Evolutionary conservation across 2,329 filamentous ascomycete genomes (phyloP).

Genomic region (Orbilia javanica): DNA sequence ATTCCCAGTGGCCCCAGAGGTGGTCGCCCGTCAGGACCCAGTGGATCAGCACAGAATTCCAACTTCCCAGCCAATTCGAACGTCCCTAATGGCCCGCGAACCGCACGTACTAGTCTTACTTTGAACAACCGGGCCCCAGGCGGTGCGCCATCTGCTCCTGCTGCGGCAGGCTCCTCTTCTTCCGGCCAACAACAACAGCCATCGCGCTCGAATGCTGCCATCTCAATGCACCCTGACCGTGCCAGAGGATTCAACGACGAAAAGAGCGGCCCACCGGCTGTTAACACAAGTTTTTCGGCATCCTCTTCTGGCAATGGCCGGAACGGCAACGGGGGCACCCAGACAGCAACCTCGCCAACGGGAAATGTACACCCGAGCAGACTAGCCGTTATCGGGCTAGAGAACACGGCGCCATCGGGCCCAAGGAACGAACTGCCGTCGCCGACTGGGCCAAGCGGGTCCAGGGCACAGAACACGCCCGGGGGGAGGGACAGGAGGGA

Average conservation of each 20-base stretch:
- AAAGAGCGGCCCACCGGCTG: slow-evolving; percentile 10
- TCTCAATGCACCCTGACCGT: slow-evolving; percentile 56
- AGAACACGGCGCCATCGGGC: slow-evolving; percentile 50
- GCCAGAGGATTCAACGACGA: slow-evolving; percentile 39
- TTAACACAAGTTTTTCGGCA: slow-evolving; percentile 43
- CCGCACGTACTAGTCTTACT: slow-evolving; percentile 53
- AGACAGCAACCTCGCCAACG: slow-evolving; percentile 38
- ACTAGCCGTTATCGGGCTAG: slow-evolving; percentile 38
- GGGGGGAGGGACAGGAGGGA: slow-evolving; percentile 53
- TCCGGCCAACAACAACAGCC: slow-evolving; percentile 15
- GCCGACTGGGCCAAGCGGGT: slow-evolving; percentile 59
- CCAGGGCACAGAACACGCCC: slow-evolving; percentile 25
- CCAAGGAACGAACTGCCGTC: slow-evolving; percentile 59
- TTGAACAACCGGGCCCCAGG: slow-evolving; percentile 48
- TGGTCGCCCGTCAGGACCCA: slow-evolving; percentile 32
- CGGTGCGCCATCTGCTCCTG: slow-evolving; percentile 14
- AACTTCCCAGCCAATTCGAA: slow-evolving; percentile 36
- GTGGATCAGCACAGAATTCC: slow-evolving; percentile 28
- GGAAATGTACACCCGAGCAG: slow-evolving; percentile 52
- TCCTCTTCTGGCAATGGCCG: slow-evolving; percentile 36
- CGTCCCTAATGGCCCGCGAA: slow-evolving; percentile 61
- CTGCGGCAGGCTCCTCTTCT: slow-evolving; percentile 18
- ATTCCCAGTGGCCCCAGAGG: slow-evolving; percentile 61
- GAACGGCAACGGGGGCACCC: slow-evolving; percentile 44
- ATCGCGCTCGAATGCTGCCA: slow-evolving; percentile 19